Evolutionary conservation across 106 monocot species (phyloP), one percentile per base, ranked within the genome.

Genomic region (Dendrobium catenatum): DNA sequence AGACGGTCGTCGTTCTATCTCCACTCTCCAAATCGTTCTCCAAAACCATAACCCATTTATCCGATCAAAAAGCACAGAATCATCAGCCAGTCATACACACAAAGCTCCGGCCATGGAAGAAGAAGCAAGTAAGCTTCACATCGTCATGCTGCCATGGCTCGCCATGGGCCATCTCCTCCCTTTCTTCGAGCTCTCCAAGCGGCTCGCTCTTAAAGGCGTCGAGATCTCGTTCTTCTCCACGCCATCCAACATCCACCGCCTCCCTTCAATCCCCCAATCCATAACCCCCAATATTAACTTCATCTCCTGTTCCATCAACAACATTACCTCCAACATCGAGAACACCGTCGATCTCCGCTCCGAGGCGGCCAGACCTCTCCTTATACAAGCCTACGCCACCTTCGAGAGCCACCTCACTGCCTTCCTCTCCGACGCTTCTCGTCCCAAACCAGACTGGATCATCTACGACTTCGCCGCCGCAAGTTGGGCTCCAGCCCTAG

Each of bases 121-220:
- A 13, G 70, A 70, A 31, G 11, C 13, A 19, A n/a, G 70, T 0
- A 33, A 70, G 70, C 70, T 83, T 47, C 79, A 79, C 73, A 79
- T 83, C 26, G 83, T 59, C 4, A 73, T 79, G 73, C 73, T 83
- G 2, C 78, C 79, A 27, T 83, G 83, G 72, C 79, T 73, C 2
- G 79, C 83, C 19, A 68, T 79, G 31, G 79, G 79, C 48, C 83
- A 83, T 54, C 83, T 78, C 24, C 55, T 83, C 49, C 83, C 78
- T 7, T 83, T 83, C 70, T n/a, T 83, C 19, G 83, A 83, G 55
- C 83, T 83, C 49, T 47, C 83, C 68, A 78, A 55, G 54, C 77
- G 67, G 42, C n/a, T 83, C 49, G 83, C 83, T 2, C 19, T 13
- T 13, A 56, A 68, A n/a, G 73, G 79, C 72, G 40, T 68, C 31